A percentile compares a stretch with the other conserved stretches of the same genome.
These are phyloP conservation scores for Beauveria rudraprayagi DNA, from an alignment of 2,329 filamentous ascomycete species.

Conservation along the genomic window DNA sequence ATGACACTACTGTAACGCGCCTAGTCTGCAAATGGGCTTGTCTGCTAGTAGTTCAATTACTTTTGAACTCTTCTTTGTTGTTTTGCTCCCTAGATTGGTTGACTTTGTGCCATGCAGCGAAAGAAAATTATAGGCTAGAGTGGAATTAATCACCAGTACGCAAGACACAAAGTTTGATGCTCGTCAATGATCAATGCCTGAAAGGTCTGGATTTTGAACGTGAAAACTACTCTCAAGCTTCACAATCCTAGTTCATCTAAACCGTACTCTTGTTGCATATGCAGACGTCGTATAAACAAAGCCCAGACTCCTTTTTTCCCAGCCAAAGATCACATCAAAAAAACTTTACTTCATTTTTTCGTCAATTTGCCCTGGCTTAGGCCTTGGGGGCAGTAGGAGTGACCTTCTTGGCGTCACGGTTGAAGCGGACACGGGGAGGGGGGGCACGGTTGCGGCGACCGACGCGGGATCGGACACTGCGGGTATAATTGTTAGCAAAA, in stretches of 20 bases:
- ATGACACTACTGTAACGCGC: too few species aligned
- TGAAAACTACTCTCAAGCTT: constrained; percentile 15
- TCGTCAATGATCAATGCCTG: constrained; percentile 10
- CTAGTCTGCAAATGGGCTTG: too few species aligned
- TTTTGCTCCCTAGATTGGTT: too few species aligned
- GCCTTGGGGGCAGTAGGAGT: constrained; percentile 56
- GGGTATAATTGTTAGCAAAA: constrained; percentile 31
- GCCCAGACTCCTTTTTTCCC: constrained; percentile 29
- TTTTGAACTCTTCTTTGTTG: too few species aligned
- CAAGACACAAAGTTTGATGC: neutral
- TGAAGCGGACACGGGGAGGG: constrained; percentile 95
- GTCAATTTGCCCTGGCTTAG: constrained; percentile 20
- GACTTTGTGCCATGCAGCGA: too few species aligned
- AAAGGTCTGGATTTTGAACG: constrained; percentile 14
- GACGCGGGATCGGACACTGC: constrained; percentile 90
- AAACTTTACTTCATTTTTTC: constrained; percentile 9
- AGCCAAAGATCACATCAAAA: constrained; percentile 18
- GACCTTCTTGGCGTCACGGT: constrained; percentile 99
- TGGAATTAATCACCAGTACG: neutral
- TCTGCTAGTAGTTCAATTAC: too few species aligned
- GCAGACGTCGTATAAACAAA: constrained; percentile 28
- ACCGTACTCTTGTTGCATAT: constrained; percentile 26
- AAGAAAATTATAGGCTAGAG: neutral
- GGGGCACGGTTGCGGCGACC: constrained; percentile 98
- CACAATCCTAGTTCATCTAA: constrained; percentile 28